Evolutionary conservation across 768 basidiomycete genomes (phyloP).

Genomic region (Mycena sanguinolenta): DNA sequence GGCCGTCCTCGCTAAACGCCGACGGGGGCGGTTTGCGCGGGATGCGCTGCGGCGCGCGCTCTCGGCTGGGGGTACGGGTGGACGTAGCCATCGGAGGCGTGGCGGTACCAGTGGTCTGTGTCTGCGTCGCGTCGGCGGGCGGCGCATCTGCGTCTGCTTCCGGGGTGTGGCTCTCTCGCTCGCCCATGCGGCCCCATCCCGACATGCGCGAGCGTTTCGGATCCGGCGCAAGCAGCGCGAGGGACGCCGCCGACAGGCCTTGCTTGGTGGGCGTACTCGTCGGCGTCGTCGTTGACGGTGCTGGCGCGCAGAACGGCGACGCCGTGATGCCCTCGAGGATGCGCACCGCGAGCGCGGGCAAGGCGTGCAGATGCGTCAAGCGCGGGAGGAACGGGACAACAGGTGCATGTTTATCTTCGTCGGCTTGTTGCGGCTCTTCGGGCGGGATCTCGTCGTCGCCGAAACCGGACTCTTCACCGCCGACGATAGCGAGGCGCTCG

Average conservation of each 20-base stretch:
- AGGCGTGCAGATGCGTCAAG: constrained; percentile 36
- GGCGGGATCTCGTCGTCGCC: neutral
- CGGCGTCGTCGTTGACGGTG: neutral
- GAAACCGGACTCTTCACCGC: constrained; percentile 7
- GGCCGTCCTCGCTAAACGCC: too few species aligned
- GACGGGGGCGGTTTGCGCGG: constrained; percentile 20
- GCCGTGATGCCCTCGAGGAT: constrained; percentile 22
- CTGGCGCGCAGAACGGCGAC: neutral
- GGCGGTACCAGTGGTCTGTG: too few species aligned
- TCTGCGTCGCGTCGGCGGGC: too few species aligned
- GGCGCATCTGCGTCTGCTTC: constrained; percentile 6
- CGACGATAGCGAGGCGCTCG: constrained; percentile 34
- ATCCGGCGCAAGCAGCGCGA: constrained; percentile 34
- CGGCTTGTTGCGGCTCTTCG: neutral
- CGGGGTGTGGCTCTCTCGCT: neutral
- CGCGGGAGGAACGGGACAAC: constrained; percentile 25
- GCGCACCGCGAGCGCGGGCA: constrained; percentile 23
- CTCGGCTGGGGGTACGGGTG: too few species aligned
- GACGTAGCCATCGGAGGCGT: too few species aligned
- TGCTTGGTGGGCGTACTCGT: neutral
- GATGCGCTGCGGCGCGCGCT: neutral
- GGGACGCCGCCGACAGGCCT: constrained; percentile 24
- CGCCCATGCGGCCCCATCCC: constrained; percentile 20
- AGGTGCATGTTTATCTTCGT: neutral
- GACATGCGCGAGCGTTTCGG: constrained; percentile 5